Evolutionary conservation across 2,329 filamentous ascomycete genomes (phyloP), one percentile per base, ranked within the genome.

Genomic region (Oidium heveae): DNA sequence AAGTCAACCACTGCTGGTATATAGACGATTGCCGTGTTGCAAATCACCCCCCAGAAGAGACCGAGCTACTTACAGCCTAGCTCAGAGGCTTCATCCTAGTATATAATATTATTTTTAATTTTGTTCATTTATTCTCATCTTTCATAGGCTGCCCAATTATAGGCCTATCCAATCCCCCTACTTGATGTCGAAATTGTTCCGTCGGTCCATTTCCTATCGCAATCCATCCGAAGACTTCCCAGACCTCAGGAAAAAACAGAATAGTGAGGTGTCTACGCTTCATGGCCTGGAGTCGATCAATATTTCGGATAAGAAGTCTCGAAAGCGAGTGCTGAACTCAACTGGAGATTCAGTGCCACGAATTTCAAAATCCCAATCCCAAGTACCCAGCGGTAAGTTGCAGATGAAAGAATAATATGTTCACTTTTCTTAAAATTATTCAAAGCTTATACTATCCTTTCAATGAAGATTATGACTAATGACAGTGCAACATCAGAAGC

Each of bases 231-330:
- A 36, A 33, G 28, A 20, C n/a, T 20, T 52, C 39, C 9, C 52
- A 24, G 34, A 44, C 32, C 16, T 53, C 37, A 36, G 47, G 32
- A 46, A 37, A 55, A 55, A 58, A 57, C 56, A 58, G 47, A 59
- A 61, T 52, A 60, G 63, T 58, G 62, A 52, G 10, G 13, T 63
- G 59, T 62, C 61, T 57, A 56, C 56, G 47, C 54, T 64, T 57
- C 63, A 61, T 63, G 63, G 64, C 61, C 61, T 65, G 59, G 63
- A 63, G 60, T 61, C 64, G 16, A 58, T 63, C 24, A 58, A 56
- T 55, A 54, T 56, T 54, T 58, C 58, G 57, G 58, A 61, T 61
- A 61, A 62, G 58, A 62, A 58, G 58, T 54, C 57, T 53, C 63
- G 57, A 59, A 63, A 57, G 56, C 60, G 60, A 61, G 47, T 58